Evolutionary conservation across 2,329 filamentous ascomycete species (phyloP), one percentile per base, ranked within the genome.

Genomic region (Seiridium cupressi): DNA sequence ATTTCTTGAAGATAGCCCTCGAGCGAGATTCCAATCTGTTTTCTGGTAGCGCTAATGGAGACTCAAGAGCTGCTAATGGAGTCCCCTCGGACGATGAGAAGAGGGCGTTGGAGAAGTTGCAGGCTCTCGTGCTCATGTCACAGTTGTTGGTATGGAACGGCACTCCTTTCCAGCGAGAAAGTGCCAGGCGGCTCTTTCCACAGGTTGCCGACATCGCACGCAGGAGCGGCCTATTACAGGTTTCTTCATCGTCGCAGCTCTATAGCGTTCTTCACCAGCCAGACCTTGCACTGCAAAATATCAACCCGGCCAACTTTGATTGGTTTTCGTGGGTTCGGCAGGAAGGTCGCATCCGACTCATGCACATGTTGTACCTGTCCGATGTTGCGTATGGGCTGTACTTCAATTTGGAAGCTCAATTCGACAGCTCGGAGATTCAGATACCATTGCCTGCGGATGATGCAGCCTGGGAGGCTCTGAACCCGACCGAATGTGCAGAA

Each of bases 391-490:
- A 89, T 69, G 84, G 84, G 18, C 82, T 92, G 26, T 92, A 88
- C 70, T 92, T 91, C 80, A 92, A 92, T 70, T 75, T 77, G n/a
- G 73, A 80, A 8, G 83, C 88, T 11, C 79, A 84, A 49, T 84
- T 92, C 47, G 85, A 91, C 61, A 75, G 81, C 7, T 79, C 86
- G 40, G 88, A 91, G 65, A 80, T 92, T 55, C 79, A 81, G 36
- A 72, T 92, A 44, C 88, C 89, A n/a, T 76, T 93, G 5, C 89
- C 90, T 7, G 83, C 84, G 11, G 89, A 92, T 66, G 90, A 92
- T 72, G 87, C 87, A 13, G 85, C 87, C 2, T 92, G 89, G 89
- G 89, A 92, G 65, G 89, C 89, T 3, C 77, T 75, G 38, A 82
- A 79, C 44, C 73, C 78, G 4, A 72, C 80, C 13, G 83, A 86